Evolutionary conservation across 345 rosid species (phyloP).

Genomic region (Nephelium lappaceum): DNA sequence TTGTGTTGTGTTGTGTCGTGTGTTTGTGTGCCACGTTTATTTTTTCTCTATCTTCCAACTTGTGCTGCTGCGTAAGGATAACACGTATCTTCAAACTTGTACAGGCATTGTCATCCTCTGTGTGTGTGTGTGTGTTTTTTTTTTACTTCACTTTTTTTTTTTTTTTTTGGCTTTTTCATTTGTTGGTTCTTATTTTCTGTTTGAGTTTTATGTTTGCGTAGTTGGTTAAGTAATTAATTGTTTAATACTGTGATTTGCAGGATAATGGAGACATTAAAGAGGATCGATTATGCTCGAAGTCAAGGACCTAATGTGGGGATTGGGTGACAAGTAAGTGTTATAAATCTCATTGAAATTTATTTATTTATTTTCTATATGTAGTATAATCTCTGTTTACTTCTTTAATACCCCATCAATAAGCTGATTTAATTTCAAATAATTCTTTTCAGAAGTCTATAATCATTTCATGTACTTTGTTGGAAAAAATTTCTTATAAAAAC

Average conservation of each 20-base stretch:
- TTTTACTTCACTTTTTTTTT: background rate
- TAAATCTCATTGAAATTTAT: background rate
- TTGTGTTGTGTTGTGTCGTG: background rate
- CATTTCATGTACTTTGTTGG: too few relatives aligned
- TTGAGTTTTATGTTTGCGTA: background rate
- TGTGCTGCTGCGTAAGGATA: background rate
- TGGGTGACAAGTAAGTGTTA: background rate
- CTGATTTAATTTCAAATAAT: too few relatives aligned
- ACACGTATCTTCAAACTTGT: background rate
- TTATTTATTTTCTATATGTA: background rate
- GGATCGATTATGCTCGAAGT: background rate
- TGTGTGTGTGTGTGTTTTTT: background rate
- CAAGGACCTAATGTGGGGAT: background rate
- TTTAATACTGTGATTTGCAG: slow-evolving; percentile 26
- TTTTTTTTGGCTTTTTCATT: background rate
- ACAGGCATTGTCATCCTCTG: background rate
- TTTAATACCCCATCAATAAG: too few relatives aligned
- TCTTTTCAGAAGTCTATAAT: too few relatives aligned
- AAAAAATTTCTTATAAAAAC: too few relatives aligned
- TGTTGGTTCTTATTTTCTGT: background rate
- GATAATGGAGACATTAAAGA: slow-evolving; percentile 11
- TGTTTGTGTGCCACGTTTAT: slow-evolving; percentile 13
- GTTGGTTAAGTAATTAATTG: background rate
- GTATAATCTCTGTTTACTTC: too few relatives aligned
- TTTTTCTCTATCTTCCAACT: slow-evolving; percentile 7